These are phyloP conservation scores for carrot (Daucus carota) DNA, from an alignment of 129 eudicot species.

Conservation along the genomic window DNA sequence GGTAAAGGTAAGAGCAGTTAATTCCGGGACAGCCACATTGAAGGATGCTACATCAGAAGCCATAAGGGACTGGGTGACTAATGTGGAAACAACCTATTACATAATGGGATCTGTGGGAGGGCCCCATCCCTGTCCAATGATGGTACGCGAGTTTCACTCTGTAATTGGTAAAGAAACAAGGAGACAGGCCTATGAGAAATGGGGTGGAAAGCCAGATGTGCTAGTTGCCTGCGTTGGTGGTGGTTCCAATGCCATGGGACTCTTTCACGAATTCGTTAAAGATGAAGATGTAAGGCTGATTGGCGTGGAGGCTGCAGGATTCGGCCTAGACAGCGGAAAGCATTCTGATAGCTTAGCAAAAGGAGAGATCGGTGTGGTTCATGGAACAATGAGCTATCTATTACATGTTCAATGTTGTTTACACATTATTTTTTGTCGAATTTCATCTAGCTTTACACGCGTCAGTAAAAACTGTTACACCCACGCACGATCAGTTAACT, in stretches of 20 bases:
- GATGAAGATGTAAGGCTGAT: conserved; percentile 77
- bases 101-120: conserved; percentile 60
- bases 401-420: too few species aligned
- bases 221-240: conserved; percentile 94
- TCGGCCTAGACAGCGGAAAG: conserved; percentile 80
- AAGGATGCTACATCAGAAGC: conserved; percentile 97
- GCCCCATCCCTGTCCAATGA: conserved; percentile 80
- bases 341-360: conserved; percentile 85
- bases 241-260: conserved; percentile 95
- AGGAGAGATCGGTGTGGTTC: conserved; percentile 89
- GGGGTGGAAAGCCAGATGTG: conserved; percentile 96
- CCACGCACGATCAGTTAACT: too few species aligned
- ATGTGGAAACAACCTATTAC: conserved; percentile 72
- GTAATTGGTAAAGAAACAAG: conserved; percentile 87
- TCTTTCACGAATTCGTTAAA: conserved; percentile 81
- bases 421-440: too few species aligned
- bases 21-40: conserved; percentile 82
- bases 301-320: conserved; percentile 96
- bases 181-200: conserved; percentile 82
- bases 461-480: too few species aligned
- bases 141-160: conserved; percentile 62
- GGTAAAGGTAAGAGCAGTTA: conserved; percentile 77
- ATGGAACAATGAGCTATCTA: conserved; percentile 98
- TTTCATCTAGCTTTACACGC: too few species aligned
- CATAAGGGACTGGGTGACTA: conserved; percentile 87